phyloP scores from a whole-genome alignment of 208 protist species.

The Trichomonas tenax region DNA sequence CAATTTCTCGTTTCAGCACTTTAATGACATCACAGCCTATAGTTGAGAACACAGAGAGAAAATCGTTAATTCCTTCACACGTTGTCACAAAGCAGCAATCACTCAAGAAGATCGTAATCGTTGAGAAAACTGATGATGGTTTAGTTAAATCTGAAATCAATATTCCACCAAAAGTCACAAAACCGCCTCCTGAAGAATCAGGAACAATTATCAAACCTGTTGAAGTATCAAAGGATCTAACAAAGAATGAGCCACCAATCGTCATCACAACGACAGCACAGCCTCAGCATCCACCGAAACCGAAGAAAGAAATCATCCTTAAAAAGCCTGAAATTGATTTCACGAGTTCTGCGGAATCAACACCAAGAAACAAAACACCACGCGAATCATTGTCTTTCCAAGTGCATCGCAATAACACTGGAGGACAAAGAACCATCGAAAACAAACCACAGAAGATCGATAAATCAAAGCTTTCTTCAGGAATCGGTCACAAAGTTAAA shows the following conservation, averaged over 20 bases:
- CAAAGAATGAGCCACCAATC: neutral
- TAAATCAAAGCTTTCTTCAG: neutral
- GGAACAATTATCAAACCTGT: neutral
- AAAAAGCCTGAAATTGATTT: neutral
- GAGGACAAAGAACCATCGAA: neutral
- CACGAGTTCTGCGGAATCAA: neutral
- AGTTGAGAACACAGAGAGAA: neutral
- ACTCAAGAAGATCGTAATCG: neutral
- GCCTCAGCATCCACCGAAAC: neutral
- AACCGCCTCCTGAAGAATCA: neutral
- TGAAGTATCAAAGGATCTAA: neutral
- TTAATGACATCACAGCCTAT: neutral
- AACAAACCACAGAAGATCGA: neutral
- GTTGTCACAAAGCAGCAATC: neutral
- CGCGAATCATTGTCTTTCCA: too few species aligned
- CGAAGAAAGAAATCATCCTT: neutral
- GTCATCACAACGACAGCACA: neutral
- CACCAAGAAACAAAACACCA: neutral
- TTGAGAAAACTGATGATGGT: neutral
- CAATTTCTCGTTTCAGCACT: neutral
- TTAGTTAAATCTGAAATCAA: neutral
- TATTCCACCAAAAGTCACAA: neutral
- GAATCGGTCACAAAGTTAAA: neutral
- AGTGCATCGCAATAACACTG: too few species aligned
- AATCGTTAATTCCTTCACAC: neutral